Evolutionary conservation across 495 filamentous ascomycete genomes (phyloP), one percentile per base, ranked within the genome.

Genomic region (Astrothelium macrocarpum): DNA sequence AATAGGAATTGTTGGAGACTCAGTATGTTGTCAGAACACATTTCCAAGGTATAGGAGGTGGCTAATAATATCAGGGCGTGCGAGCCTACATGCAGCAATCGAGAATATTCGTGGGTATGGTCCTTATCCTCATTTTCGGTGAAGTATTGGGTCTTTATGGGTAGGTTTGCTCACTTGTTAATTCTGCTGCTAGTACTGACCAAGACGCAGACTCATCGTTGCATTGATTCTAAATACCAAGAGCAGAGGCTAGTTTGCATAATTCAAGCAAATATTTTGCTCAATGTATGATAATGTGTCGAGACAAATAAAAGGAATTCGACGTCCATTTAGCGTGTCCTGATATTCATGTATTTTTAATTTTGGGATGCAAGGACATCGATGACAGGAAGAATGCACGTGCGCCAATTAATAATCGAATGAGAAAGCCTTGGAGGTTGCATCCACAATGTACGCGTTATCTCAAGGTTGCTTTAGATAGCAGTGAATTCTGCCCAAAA

Each of bases 61-160:
- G 5, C 9, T 12, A 56, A 56, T 28, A 14, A 39, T 14, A 39
- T 10, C 64, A 87, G 84, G 94, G 94, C 43, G 91, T 96, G 59
- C 83, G 94, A 65, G 84, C 91, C 59, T 99, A 95, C 76, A 95
- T 99, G 92, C 84, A 87, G 67, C 94, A 99, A 76, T 92, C 87
- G 25, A 85, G 92, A 60, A 86, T 99, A 53, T 99, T 96, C 69
- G 94, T 99, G 39, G 94, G 94, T 74, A 96, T 97, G 94, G 93
- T 98, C 63, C 75, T 98, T 69, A 97, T 98, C 65, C 81, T 98
- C 68, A 98, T 98, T 84, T 98, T 98, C 73, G 93, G 89, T 59
- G 94, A 99, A 81, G 94, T 99, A 25, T 75, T 99, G 67, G 94
- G 94, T 69, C 86, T 99, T 45, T 99, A 99, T 72, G 95, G 95